phyloP scores from a whole-genome alignment of 2,329 filamentous ascomycete genomes.

The Corinectria fuckeliana region DNA sequence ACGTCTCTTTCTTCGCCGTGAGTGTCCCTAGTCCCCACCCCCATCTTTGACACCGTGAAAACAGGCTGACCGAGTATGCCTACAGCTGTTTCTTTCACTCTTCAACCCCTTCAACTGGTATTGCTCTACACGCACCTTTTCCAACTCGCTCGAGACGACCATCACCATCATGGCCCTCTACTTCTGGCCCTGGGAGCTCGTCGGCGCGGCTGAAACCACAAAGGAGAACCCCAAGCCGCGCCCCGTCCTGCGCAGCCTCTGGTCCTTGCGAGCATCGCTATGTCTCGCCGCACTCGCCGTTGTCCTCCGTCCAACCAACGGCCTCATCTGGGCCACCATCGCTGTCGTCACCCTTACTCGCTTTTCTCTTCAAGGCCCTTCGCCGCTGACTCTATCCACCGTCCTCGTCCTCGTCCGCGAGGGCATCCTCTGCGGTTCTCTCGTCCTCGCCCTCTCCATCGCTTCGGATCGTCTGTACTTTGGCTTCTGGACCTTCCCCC shows the following conservation, averaged over 20 bases:
- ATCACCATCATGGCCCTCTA: slow-evolving; percentile 81
- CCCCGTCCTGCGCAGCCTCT: slow-evolving; percentile 35
- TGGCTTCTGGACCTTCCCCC: slow-evolving; percentile 84
- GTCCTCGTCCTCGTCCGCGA: slow-evolving; percentile 66
- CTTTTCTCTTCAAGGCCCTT: slow-evolving; percentile 43
- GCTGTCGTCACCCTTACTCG: slow-evolving; percentile 55
- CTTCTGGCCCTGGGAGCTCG: slow-evolving; percentile 85
- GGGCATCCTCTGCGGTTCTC: slow-evolving; percentile 65
- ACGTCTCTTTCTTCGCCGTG: slow-evolving; percentile 74
- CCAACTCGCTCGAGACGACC: slow-evolving; percentile 91
- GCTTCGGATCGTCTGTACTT: slow-evolving; percentile 81
- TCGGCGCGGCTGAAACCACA: slow-evolving; percentile 48
- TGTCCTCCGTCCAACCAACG: slow-evolving; percentile 87
- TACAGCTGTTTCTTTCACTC: slow-evolving; percentile 46
- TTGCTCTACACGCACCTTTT: slow-evolving; percentile 90
- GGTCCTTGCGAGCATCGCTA: slow-evolving; percentile 63
- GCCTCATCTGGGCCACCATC: slow-evolving; percentile 81
- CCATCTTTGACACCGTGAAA: neutral
- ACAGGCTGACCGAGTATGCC: neutral
- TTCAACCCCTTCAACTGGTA: slow-evolving; percentile 88
- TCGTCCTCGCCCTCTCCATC: slow-evolving; percentile 68
- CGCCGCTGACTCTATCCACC: slow-evolving; percentile 51
- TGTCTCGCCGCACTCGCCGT: slow-evolving; percentile 81
- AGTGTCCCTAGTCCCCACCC: slow-evolving; percentile 35
- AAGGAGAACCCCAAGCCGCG: slow-evolving; percentile 49